Evolutionary conservation across 2,329 filamentous ascomycete species (phyloP), one percentile per base, ranked within the genome.

Genomic region (Pyricularia sp.): DNA sequence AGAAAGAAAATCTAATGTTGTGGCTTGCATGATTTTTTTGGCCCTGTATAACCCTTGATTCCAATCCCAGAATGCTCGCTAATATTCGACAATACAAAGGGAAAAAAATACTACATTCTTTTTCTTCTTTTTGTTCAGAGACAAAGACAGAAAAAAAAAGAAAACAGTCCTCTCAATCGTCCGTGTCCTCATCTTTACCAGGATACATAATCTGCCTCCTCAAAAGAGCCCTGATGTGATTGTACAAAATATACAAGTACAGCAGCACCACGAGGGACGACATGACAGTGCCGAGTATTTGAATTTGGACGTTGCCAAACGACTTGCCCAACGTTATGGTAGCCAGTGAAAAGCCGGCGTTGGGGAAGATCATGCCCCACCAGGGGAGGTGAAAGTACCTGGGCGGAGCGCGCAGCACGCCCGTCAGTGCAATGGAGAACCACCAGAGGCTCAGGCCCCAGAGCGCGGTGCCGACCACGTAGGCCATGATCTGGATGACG

Each of bases 291-390:
- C 79, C 79, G 28, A 86, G 75, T 62, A 81, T 81, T 70, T 80
- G 70, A n/a, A 88, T 74, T 0, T 77, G 82, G 0, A 76, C 66
- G 69, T 82, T 87, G 0, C 78, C 73, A 13, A 86, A 74, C 0
- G 74, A 78, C 22, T 78, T 77, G 1, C 82, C 85, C 60, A 87
- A 75, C 19, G 82, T 77, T 49, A 88, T 84, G 4, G 81, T 81
- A 0, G 84, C 82, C 53, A 88, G 75, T 1, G 82, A 84, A 63
- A 88, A 82, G 0, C 85, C 86, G 1, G 82, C 84, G 66, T 88
- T 88, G 4, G 86, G 85, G 70, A 88, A 88, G 40, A 88, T 81
- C 72, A 87, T 86, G 4, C 84, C 83, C 79, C 83, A 87, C 84
- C 84, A 88, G 64, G 75, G 78, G 35, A 79, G 71, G 66, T 75